A percentile compares a stretch with the other conserved stretches of the same genome.
Evolutionary conservation across 2,329 filamentous ascomycete genomes (phyloP).

Genomic region (Davidsoniella eucalypti): DNA sequence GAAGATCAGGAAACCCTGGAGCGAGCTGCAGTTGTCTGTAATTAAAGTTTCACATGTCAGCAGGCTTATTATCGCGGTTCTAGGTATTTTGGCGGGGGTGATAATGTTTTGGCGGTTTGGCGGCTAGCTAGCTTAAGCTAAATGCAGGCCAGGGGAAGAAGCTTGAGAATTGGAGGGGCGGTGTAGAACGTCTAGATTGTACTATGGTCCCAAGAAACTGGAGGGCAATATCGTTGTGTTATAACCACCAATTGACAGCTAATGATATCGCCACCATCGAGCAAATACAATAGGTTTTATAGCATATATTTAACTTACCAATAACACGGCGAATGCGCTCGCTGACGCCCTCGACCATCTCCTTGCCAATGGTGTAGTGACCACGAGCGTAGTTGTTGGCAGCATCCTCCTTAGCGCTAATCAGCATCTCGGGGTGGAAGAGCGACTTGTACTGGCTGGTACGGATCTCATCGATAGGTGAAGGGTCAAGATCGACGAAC

Average conservation of each 20-base stretch:
- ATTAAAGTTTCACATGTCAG: slow-evolving; percentile 14
- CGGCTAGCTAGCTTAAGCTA: neutral
- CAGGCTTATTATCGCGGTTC: slow-evolving; percentile 5
- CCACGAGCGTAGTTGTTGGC: slow-evolving; percentile 65
- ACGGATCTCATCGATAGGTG: slow-evolving; percentile 58
- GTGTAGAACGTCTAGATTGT: neutral
- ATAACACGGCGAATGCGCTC: slow-evolving; percentile 53
- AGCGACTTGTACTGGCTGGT: slow-evolving; percentile 51
- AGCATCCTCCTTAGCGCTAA: slow-evolving; percentile 62
- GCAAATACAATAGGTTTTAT: neutral
- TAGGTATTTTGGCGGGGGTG: neutral
- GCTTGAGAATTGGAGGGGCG: slow-evolving; percentile 1
- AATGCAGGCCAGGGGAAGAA: neutral
- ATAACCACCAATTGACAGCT: neutral
- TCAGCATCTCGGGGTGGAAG: slow-evolving; percentile 56
- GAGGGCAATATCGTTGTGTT: neutral
- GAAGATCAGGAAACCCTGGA: slow-evolving; percentile 60
- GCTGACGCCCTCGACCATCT: slow-evolving; percentile 55
- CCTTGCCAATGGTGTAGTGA: slow-evolving; percentile 62
- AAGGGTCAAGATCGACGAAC: slow-evolving; percentile 58
- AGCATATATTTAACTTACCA: slow-evolving; percentile 29
- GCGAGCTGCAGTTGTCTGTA: slow-evolving; percentile 55
- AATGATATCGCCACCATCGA: neutral
- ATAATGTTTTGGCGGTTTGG: neutral
- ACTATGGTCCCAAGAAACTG: neutral